Evolutionary conservation across 257 asterid species (phyloP).

Genomic region (Fraxinus cuspidata): DNA sequence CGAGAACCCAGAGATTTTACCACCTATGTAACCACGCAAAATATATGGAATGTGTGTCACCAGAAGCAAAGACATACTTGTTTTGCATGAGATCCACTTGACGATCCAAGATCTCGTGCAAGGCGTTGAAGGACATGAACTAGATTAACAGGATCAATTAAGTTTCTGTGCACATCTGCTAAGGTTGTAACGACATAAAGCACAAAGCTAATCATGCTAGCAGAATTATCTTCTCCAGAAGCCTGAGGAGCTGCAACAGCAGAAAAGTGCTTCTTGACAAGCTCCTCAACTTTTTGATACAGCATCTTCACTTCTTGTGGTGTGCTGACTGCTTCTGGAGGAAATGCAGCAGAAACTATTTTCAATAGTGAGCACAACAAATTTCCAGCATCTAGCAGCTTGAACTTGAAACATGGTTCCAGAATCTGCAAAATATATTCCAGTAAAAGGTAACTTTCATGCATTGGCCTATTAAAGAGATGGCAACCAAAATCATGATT

Average conservation of each 20-base stretch:
- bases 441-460: slow-evolving; percentile 14
- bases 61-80: slow-evolving; percentile 57
- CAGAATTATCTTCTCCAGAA: slow-evolving; percentile 89
- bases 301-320: slow-evolving; percentile 84
- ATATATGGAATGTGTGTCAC: slow-evolving; percentile 1
- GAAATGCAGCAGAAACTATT: slow-evolving; percentile 93
- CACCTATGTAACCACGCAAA: slow-evolving; percentile 15
- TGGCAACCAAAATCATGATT: slow-evolving; percentile 25
- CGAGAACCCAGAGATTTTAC: background rate
- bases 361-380: slow-evolving; percentile 87
- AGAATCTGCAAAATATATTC: slow-evolving; percentile 61
- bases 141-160: slow-evolving; percentile 78
- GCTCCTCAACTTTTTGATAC: slow-evolving; percentile 96
- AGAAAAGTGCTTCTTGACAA: slow-evolving; percentile 93
- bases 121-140: slow-evolving; percentile 95
- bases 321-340: slow-evolving; percentile 77
- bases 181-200: slow-evolving; percentile 81
- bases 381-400: slow-evolving; percentile 97
- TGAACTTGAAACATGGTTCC: slow-evolving; percentile 98
- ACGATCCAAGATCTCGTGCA: slow-evolving; percentile 85
- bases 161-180: slow-evolving; percentile 87
- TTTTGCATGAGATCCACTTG: slow-evolving; percentile 73
- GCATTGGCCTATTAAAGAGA: slow-evolving; percentile 20
- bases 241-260: slow-evolving; percentile 85
- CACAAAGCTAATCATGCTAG: slow-evolving; percentile 93